Evolutionary conservation across 768 basidiomycete genomes (phyloP).

Genomic region (Xerocomellus chrysenteron): DNA sequence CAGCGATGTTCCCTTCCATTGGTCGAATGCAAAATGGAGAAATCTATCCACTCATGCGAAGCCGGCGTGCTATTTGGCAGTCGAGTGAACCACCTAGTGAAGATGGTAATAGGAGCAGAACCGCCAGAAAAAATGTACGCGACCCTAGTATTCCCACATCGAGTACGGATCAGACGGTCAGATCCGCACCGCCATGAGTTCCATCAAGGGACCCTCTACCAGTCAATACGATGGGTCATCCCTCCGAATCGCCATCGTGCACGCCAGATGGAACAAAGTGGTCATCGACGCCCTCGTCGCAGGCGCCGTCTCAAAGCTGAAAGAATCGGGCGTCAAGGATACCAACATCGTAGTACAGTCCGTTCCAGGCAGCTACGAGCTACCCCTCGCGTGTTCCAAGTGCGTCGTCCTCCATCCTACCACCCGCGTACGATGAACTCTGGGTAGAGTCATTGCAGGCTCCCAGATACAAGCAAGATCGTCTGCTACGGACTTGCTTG

Average conservation of each 20-base stretch:
- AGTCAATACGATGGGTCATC: slow-evolving; percentile 72
- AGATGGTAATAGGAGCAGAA: not conserved
- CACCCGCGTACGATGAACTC: slow-evolving; percentile 6
- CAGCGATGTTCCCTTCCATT: slow-evolving; percentile 53
- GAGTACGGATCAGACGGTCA: too few species aligned
- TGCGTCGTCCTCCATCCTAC: slow-evolving; percentile 38
- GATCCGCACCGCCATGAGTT: slow-evolving; percentile 16
- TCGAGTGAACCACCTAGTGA: not conserved
- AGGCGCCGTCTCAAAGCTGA: slow-evolving; percentile 78
- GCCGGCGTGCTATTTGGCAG: too few species aligned
- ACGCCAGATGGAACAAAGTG: slow-evolving; percentile 91
- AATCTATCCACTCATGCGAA: slow-evolving; percentile 4
- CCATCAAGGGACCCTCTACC: slow-evolving; percentile 78
- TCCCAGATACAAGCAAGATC: slow-evolving; percentile 79
- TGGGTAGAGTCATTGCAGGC: slow-evolving; percentile 78
- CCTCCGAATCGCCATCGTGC: slow-evolving; percentile 88
- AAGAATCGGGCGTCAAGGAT: slow-evolving; percentile 82
- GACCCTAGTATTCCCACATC: slow-evolving; percentile 17
- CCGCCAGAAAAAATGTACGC: not conserved
- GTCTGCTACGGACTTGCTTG: slow-evolving; percentile 74
- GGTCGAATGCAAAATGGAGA: not conserved
- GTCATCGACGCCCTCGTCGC: slow-evolving; percentile 84
- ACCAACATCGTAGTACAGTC: slow-evolving; percentile 88
- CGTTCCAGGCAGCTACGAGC: slow-evolving; percentile 94
- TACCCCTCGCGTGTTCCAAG: slow-evolving; percentile 85